A percentile compares a stretch with the other conserved stretches of the same genome.
Conservation (phyloP, 768 basidiomycete genomes). For the Strobilomyces echinocephalus region DNA sequence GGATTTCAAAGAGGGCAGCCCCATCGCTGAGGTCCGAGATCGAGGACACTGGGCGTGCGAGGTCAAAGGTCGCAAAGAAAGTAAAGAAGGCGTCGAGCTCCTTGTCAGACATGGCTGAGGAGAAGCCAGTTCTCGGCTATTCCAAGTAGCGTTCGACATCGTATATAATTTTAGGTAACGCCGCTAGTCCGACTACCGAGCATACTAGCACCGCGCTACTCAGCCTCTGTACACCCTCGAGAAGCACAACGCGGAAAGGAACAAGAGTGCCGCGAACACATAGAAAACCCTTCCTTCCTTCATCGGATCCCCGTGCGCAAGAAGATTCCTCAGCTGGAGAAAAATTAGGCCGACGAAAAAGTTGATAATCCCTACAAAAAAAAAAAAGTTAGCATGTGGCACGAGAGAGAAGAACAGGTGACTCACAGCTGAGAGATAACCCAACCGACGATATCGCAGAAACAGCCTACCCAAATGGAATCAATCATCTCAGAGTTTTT, state of each 20-base stretch:
- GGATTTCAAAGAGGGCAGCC: conserved; percentile 66
- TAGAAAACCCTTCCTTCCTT: conserved; percentile 90
- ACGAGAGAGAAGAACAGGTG: neutral
- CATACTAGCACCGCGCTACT: neutral
- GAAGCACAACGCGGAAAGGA: conserved; percentile 22
- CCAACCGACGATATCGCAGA: conserved; percentile 74
- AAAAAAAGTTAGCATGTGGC: conserved; percentile 4
- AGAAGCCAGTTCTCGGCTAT: conserved; percentile 5
- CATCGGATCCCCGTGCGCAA: conserved; percentile 52
- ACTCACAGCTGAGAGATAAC: conserved; percentile 66
- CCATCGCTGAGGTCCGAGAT: conserved; percentile 78
- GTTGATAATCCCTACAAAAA: conserved; percentile 67
- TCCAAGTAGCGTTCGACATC: no score
- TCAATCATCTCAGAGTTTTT: neutral
- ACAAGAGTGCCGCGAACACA: conserved; percentile 63
- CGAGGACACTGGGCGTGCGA: conserved; percentile 57
- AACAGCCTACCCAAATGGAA: conserved; percentile 49
- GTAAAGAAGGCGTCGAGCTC: conserved; percentile 79
- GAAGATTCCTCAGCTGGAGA: conserved; percentile 72
- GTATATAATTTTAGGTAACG: conserved; percentile 22
- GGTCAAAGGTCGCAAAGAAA: conserved; percentile 72
- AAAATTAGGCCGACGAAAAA: conserved; percentile 83
- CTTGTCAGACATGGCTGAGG: conserved; percentile 39
- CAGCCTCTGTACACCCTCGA: conserved; percentile 25
- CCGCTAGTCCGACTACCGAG: no score